phyloP scores from a whole-genome alignment of 148 eudicot genomes.

The Fagopyrum homotropicum region DNA sequence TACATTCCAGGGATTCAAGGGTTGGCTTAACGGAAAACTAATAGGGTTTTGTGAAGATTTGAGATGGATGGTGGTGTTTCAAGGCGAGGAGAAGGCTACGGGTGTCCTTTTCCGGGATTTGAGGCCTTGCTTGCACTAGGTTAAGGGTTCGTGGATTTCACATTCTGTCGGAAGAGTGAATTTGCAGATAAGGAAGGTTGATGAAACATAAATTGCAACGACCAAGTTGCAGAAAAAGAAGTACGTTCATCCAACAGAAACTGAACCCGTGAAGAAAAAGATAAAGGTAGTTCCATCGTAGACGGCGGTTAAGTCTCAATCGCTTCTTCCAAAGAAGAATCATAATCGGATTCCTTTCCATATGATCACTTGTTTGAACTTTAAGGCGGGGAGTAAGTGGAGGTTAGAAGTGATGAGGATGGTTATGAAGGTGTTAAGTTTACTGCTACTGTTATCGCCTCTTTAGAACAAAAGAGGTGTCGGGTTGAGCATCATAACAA shows the following conservation, averaged over 20 bases:
- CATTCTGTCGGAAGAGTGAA: not conserved
- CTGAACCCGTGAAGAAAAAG: not conserved
- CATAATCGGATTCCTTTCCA: too few species aligned
- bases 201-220: not conserved
- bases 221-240: too few species aligned
- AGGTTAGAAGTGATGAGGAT: conserved; percentile 6
- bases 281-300: not conserved
- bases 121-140: conserved; percentile 3
- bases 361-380: too few species aligned
- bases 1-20: not conserved
- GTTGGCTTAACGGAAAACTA: conserved; percentile 3
- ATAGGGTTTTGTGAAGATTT: not conserved
- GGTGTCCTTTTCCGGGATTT: not conserved
- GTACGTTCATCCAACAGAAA: too few species aligned
- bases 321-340: too few species aligned
- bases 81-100: not conserved
- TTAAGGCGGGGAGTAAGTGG: not conserved
- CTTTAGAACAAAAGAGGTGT: not conserved
- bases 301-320: not conserved
- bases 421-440: conserved; percentile 12
- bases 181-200: not conserved
- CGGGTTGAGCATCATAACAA: conserved; percentile 5
- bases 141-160: not conserved
- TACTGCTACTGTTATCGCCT: not conserved
- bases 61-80: not conserved